Conservation (phyloP, 495 filamentous ascomycete genomes). For the Clavariopsis aquatica region DNA sequence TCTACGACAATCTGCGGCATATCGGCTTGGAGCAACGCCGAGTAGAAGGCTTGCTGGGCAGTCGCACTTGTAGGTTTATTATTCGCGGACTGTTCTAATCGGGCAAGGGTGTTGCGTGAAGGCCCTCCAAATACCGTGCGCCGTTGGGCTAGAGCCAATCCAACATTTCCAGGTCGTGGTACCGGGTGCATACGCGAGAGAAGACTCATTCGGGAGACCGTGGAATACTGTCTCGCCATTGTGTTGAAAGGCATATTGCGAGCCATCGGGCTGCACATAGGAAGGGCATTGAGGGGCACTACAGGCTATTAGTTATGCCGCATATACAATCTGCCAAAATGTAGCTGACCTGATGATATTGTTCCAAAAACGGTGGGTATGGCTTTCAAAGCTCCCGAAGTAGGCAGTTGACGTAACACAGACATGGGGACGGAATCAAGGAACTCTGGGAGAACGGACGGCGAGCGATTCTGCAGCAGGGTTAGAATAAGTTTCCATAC, state of each 20-base stretch:
- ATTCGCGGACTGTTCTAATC: conserved; percentile 85
- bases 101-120: conserved; percentile 60
- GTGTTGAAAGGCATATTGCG: conserved; percentile 24
- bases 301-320: neutral
- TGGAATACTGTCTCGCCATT: conserved; percentile 34
- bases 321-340: neutral
- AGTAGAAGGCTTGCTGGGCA: conserved; percentile 90
- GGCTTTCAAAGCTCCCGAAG: conserved; percentile 17
- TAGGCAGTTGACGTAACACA: conserved; percentile 20
- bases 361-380: conserved; percentile 27
- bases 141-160: conserved; percentile 37
- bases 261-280: conserved; percentile 30
- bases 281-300: conserved; percentile 35
- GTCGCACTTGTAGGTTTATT: conserved; percentile 82
- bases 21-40: conserved; percentile 82
- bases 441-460: conserved; percentile 18
- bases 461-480: conserved; percentile 4
- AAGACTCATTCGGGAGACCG: conserved; percentile 19
- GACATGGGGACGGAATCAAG: conserved; percentile 28
- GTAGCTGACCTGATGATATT: conserved; percentile 24
- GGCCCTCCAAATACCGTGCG: conserved; percentile 57
- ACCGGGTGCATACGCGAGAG: conserved; percentile 24
- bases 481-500: neutral
- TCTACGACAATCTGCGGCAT: conserved; percentile 91
- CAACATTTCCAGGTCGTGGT: conserved; percentile 21